Evolutionary conservation across 2,329 filamentous ascomycete genomes (phyloP).

Genomic region (Beauveria asiatica): DNA sequence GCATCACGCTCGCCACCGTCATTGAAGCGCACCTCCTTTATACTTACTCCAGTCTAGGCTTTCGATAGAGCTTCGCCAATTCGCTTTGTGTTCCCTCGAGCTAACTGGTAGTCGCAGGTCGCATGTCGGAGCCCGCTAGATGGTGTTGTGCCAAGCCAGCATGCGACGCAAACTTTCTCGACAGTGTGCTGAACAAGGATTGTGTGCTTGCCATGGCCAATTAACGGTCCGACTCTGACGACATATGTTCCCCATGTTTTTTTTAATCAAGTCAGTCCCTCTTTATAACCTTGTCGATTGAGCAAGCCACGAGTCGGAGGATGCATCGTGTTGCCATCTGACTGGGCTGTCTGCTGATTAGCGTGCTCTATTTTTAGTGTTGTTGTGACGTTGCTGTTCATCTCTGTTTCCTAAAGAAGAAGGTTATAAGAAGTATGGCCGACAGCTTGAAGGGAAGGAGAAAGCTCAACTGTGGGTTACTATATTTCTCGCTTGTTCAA

Average conservation of each 20-base stretch:
- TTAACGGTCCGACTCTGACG: not conserved
- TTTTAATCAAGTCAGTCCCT: not conserved
- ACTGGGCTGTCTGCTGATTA: not conserved
- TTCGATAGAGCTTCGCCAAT: not conserved
- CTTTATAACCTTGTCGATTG: not conserved
- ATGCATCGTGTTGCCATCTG: not conserved
- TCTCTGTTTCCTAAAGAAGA: not conserved
- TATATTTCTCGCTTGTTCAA: not conserved
- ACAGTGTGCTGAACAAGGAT: not conserved
- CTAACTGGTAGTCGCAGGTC: constrained; percentile 3
- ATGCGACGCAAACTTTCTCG: not conserved
- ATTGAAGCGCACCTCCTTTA: not conserved
- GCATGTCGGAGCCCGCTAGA: not conserved
- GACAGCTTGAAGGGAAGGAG: not conserved
- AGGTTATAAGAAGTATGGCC: not conserved
- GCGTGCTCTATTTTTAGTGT: constrained; percentile 4
- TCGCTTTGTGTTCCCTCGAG: not conserved
- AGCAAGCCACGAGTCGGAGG: not conserved
- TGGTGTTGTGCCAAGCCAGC: not conserved
- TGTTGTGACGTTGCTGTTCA: not conserved
- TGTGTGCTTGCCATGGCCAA: not conserved
- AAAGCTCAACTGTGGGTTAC: not conserved
- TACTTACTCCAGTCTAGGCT: not conserved
- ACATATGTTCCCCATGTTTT: not conserved
- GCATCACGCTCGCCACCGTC: not conserved